Conservation (phyloP, 768 basidiomycete species). For the Amanita fuliginea region DNA sequence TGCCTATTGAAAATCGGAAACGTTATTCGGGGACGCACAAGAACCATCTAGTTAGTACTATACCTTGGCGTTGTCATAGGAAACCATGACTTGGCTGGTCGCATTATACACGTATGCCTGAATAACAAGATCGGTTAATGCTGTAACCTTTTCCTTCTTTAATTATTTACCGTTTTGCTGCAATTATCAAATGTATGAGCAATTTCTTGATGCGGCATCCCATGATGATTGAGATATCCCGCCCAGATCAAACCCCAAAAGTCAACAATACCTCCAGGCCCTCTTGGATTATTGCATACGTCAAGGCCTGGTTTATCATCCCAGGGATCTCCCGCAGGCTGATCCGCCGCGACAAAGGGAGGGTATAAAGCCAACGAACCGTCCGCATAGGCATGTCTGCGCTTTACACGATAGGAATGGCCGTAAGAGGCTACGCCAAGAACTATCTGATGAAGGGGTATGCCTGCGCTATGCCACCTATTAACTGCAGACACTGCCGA, state of each 20-base stretch:
- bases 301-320: slow-evolving; percentile 40
- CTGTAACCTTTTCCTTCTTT: background rate
- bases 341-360: slow-evolving; percentile 35
- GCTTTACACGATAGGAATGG: slow-evolving; percentile 57
- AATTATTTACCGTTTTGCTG: slow-evolving; percentile 49
- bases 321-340: slow-evolving; percentile 56
- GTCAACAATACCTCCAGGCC: slow-evolving; percentile 43
- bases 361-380: slow-evolving; percentile 37
- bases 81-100: slow-evolving; percentile 22
- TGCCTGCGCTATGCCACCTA: slow-evolving; percentile 65
- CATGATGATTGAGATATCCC: slow-evolving; percentile 39
- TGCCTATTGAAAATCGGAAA: slow-evolving; percentile 19
- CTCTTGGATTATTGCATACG: slow-evolving; percentile 39
- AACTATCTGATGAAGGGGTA: slow-evolving; percentile 60
- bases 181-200: slow-evolving; percentile 49
- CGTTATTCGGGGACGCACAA: background rate
- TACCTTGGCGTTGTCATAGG: slow-evolving; percentile 30
- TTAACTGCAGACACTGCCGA: slow-evolving; percentile 67
- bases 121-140: background rate
- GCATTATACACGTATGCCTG: slow-evolving; percentile 37
- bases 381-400: slow-evolving; percentile 31
- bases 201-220: slow-evolving; percentile 37
- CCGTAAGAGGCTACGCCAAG: no score
- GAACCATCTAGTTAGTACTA: background rate
- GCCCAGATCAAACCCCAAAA: slow-evolving; percentile 54